Evolutionary conservation across 2,329 filamentous ascomycete species (phyloP), one percentile per base, ranked within the genome.

Genomic region (Knufia petricola): DNA sequence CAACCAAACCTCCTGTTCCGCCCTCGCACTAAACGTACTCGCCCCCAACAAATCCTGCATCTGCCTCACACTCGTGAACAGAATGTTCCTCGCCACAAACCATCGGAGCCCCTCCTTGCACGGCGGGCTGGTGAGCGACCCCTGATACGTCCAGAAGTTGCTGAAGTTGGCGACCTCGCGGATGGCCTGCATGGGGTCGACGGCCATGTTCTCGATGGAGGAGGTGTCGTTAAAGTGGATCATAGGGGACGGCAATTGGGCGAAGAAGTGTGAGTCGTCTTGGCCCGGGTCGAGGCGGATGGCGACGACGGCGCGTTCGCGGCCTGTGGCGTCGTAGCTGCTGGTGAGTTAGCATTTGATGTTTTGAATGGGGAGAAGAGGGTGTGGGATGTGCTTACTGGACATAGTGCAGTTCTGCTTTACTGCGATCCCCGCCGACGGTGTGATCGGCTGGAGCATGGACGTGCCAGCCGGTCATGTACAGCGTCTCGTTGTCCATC

Each of bases 91-190:
- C 13, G 55, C 48, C 7, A 57, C 7, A 41, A 77, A 63, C 69
- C 77, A 81, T 8, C 62, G 66, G 19, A 82, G 65, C 21, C 72
- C 72, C 61, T 81, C 77, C 13, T 68, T 68, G 64, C 79, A 82
- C 3, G 79, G 79, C 17, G 79, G 79, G 0, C 78, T 81, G 34
- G 79, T 82, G 40, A 82, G 67, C 15, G 76, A 79, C 17, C 79
- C 79, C 10, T 63, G 61, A 66, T 82, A 82, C 50, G 69, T 68
- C 57, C 69, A 71, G 47, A 76, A 62, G 30, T 57, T 50, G 17
- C 50, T 31, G 24, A 55, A 24, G 9, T 45, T 47, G 26, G 47
- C 50, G 12, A 57, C 52, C 37, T 56, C 55, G 6, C 54, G 47
- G 28, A 57, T 52, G 19, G 50, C 55, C 2, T 46, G 37, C 20